A percentile compares a stretch with the other conserved stretches of the same genome.
phyloP scores from a whole-genome alignment of 2,329 filamentous ascomycete species.

The Xylariaceae sp. region DNA sequence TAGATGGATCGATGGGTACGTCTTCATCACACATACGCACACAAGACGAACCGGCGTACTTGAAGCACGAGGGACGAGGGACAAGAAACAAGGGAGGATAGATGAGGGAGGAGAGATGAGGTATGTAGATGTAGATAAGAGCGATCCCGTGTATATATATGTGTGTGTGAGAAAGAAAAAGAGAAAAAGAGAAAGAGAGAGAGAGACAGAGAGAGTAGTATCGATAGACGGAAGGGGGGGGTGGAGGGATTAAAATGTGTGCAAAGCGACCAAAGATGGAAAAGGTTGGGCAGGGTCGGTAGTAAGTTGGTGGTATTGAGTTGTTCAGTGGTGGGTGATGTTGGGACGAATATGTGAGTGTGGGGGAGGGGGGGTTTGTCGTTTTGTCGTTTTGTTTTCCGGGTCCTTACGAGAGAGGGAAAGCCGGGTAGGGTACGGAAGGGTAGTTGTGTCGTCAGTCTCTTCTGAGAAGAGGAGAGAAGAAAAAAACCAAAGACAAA shows the following conservation, averaged over 20 bases:
- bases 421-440: conserved; percentile 14
- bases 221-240: conserved; percentile 17
- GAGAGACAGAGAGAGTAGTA: conserved; percentile 25
- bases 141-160: no score
- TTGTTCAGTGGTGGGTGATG: conserved; percentile 15
- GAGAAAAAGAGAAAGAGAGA: conserved; percentile 15
- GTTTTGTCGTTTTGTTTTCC: neutral
- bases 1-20: neutral
- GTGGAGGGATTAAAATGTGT: conserved; percentile 22
- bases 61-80: neutral
- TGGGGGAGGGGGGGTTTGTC: neutral
- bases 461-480: neutral
- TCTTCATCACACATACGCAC: no score
- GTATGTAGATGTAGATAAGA: no score
- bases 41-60: neutral
- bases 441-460: neutral
- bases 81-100: no score
- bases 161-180: neutral
- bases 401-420: conserved; percentile 17
- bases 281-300: conserved; percentile 24
- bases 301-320: conserved; percentile 15
- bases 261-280: conserved; percentile 20
- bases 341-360: conserved; percentile 14
- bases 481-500: conserved; percentile 3
- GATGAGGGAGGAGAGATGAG: no score